Base-by-base conservation (phyloP, 495 filamentous ascomycete genomes). In the Pseudoneurospora amorphoporcata region DNA sequence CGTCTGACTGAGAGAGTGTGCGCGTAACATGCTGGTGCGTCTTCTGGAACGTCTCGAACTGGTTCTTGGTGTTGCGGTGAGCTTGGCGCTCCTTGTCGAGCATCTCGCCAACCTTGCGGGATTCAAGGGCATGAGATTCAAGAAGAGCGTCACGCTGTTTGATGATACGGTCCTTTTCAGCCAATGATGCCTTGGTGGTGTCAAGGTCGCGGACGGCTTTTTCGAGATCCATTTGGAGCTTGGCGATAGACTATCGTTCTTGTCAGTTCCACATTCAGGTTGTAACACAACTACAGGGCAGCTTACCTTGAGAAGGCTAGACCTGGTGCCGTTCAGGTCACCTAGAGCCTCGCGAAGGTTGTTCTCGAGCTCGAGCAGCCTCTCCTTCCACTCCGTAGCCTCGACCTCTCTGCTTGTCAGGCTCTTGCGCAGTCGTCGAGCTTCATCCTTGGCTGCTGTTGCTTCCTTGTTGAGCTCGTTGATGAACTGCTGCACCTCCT, bases 91-190 rank as follows among this genome's bases (percentile, higher is more conserved):
- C 95, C 70, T 95, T 95, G 39, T 99, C 95, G 39, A 98, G 89
- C 65, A 97, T 84, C 70, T 98, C 95, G 7, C 89, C 89, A 38
- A 98, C 83, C 77, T 94, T 94, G 69, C 92, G 88, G 39, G 88
- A 91, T 78, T 99, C 95, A 53, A 97, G 89, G 0, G 90, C 92
- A 76, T 95, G 90, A 69, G 88, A 92, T 81, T 99, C 95, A 17
- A 99, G 88, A n/a, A 98, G 86, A 38, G 88, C 86, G 75, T 98
- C 94, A n/a, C 95, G 92, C 76, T 95, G 93, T 70, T 92, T 92
- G 75, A 99, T 89, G 71, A 96, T 84, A 38, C 90, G 89, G 69
- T 98, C 94, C 78, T 94, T 98, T 77, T 98, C 94, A 29, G 88
- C 88, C 19, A 97, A 84, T 41, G 91, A 88, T 39, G 87, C 87